These are phyloP conservation scores for Babjeviella inositovora DNA, from an alignment of 805 yeast genomes.

Conservation along the genomic window DNA sequence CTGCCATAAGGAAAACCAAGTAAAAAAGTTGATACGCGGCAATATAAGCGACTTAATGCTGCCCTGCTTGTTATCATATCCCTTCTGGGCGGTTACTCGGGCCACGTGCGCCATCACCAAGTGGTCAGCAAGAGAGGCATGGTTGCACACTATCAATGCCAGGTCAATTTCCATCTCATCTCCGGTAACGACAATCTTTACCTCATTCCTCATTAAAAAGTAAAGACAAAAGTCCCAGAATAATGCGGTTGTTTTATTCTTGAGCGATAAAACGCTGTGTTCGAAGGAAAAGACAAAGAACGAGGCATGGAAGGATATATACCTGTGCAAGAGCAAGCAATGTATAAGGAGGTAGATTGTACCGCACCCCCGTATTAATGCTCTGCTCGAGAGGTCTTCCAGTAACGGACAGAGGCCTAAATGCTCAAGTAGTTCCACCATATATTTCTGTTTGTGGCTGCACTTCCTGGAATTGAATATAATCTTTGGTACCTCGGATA, in stretches of 20 bases:
- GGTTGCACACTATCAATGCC: conserved; percentile 30
- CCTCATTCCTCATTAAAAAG: conserved; percentile 15
- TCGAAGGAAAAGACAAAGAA: conserved; percentile 6
- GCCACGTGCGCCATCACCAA: conserved; percentile 30
- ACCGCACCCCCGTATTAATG: conserved; percentile 6
- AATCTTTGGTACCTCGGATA: too few species aligned
- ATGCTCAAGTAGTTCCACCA: conserved; percentile 14
- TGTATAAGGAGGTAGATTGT: conserved; percentile 6
- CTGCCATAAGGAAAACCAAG: conserved; percentile 55
- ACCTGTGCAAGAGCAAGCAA: conserved; percentile 7
- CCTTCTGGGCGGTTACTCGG: conserved; percentile 5
- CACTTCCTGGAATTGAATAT: too few species aligned
- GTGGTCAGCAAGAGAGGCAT: conserved; percentile 54
- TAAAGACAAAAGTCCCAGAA: conserved; percentile 15
- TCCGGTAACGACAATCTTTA: conserved; percentile 21
- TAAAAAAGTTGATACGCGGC: conserved; percentile 40
- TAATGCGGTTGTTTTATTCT: conserved; percentile 5
- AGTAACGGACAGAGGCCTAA: conserved; percentile 11
- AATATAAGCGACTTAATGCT: conserved; percentile 9
- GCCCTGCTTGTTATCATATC: conserved; percentile 2
- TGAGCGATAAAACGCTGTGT: conserved; percentile 6
- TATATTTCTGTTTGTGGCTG: too few species aligned
- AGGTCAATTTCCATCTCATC: conserved; percentile 20
- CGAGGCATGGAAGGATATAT: conserved; percentile 6
- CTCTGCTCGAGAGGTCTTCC: conserved; percentile 4